Evolutionary conservation across 2,329 filamentous ascomycete genomes (phyloP).

Genomic region (Ceratocystis alfenasii): DNA sequence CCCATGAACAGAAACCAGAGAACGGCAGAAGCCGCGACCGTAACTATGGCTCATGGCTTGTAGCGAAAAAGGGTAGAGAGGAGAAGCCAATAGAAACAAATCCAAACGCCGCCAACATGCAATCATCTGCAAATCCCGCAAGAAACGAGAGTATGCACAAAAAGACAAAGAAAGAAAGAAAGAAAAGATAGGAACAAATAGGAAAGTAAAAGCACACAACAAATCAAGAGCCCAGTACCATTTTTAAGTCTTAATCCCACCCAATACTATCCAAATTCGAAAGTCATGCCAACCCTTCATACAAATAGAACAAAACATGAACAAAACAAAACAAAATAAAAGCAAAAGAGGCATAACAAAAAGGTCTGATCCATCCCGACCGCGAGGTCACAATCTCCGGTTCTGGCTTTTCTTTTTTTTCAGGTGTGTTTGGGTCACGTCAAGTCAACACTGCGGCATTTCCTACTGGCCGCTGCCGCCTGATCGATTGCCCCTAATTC

Average conservation of each 20-base stretch:
- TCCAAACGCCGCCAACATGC: not conserved
- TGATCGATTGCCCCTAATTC: conserved; percentile 4
- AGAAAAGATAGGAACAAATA: not conserved
- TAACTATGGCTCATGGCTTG: too few relatives aligned
- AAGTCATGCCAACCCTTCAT: not conserved
- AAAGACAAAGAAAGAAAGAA: not conserved
- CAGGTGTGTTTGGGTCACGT: too few relatives aligned
- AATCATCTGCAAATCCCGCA: not conserved
- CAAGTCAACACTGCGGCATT: not conserved
- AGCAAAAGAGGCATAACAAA: not conserved
- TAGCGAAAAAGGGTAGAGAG: not conserved
- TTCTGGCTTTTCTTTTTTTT: conserved; percentile 1
- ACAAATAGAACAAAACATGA: not conserved
- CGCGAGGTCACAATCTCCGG: conserved; percentile 10
- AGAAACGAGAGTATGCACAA: not conserved
- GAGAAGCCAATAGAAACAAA: not conserved
- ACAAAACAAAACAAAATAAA: conserved; percentile 10
- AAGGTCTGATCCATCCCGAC: not conserved
- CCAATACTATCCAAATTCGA: conserved; percentile 13
- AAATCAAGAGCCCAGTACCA: conserved; percentile 4
- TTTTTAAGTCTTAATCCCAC: conserved; percentile 6
- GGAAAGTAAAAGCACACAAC: not conserved
- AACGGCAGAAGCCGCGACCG: not conserved
- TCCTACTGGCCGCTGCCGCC: not conserved
- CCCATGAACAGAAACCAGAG: not conserved